Evolutionary conservation across 2,329 filamentous ascomycete species (phyloP), one percentile per base, ranked within the genome.

Genomic region (Ophiocordyceps camponoti-leonardi): DNA sequence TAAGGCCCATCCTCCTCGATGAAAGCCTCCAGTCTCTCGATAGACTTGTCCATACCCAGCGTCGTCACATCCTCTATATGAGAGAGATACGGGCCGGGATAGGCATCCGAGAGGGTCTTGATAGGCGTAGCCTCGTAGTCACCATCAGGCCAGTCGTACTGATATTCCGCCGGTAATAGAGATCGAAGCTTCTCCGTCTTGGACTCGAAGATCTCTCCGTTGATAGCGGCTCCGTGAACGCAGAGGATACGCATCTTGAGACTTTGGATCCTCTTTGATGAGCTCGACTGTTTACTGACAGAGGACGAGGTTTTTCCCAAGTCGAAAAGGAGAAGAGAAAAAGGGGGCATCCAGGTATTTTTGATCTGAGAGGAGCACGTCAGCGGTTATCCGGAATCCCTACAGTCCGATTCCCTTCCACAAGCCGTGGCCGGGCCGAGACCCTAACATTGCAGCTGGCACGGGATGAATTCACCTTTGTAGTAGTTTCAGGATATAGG

Each of bases 241-340:
- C 44, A 45, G 19, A 45, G 44, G 16, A 45, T 45, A 13, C 37
- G 44, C 44, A 45, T 45, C 26, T 31, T 41, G 44, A 41, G 26
- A 28, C 26, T 28, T 10, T 4, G 11, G 11, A 2, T 8, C 22
- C 22, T 23, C 22, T 6, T 23, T 23, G 22, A 23, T 23, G 6
- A 6, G 22, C 3, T 23, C 22, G 22, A 23, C 6, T 23, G 22
- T 28, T 28, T 28, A 28, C 26, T 10, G 26, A 28, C 22, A 3
- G 22, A 23, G 22, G 26, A 28, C 6, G 10, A 28, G 26, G 11
- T 28, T 10, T 2, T 28, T 2, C 10, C 11, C 26, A 8, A 28
- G 7, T 28, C 26, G 23, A 26, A 26, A 26, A 26, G 8, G 8
- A 28, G 26, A 28, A 11, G 26, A 10, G 10, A 10, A 28, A 28